A percentile compares a stretch with the other conserved stretches of the same genome.
Evolutionary conservation across 1,139 yeast genomes (phyloP).

Genomic region (Hansenula anomala): DNA sequence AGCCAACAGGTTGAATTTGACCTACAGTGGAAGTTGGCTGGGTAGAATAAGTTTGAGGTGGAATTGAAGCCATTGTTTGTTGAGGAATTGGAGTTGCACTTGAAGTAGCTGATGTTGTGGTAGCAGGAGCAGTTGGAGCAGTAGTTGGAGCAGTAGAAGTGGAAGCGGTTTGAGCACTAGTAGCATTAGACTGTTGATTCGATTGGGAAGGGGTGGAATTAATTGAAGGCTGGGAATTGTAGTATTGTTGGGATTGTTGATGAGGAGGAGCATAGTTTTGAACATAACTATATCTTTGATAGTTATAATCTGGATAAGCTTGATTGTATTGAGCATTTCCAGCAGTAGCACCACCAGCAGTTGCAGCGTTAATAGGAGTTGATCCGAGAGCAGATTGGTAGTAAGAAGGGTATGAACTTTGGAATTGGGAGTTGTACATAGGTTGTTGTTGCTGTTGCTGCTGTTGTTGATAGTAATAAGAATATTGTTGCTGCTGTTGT

Average conservation of each 20-base stretch:
- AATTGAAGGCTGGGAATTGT: slow-evolving; percentile 4
- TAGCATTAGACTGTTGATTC: too few species aligned
- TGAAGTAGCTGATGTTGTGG: slow-evolving; percentile 7
- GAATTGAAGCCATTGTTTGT: slow-evolving; percentile 14
- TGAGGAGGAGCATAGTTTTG: slow-evolving; percentile 23
- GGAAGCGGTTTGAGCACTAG: slow-evolving; percentile 10
- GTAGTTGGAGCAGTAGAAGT: slow-evolving; percentile 11
- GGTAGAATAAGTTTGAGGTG: slow-evolving; percentile 17
- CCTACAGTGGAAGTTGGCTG: slow-evolving; percentile 27
- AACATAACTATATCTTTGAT: slow-evolving; percentile 21
- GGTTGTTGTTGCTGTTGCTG: slow-evolving; percentile 2
- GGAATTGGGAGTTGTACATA: background rate
- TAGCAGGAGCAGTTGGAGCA: too few species aligned
- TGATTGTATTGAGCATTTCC: slow-evolving; percentile 3
- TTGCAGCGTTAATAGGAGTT: too few species aligned
- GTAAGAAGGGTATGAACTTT: background rate
- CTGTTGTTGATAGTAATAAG: slow-evolving; percentile 1
- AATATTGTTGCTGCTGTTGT: background rate
- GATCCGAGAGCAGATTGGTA: too few species aligned
- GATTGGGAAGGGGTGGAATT: too few species aligned
- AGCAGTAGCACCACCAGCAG: background rate
- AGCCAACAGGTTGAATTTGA: slow-evolving; percentile 55
- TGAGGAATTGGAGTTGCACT: slow-evolving; percentile 9
- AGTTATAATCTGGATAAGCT: slow-evolving; percentile 17
- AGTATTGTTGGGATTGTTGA: slow-evolving; percentile 11